Evolutionary conservation across 2,329 filamentous ascomycete species (phyloP).

Genomic region (Talaromyces sp.): DNA sequence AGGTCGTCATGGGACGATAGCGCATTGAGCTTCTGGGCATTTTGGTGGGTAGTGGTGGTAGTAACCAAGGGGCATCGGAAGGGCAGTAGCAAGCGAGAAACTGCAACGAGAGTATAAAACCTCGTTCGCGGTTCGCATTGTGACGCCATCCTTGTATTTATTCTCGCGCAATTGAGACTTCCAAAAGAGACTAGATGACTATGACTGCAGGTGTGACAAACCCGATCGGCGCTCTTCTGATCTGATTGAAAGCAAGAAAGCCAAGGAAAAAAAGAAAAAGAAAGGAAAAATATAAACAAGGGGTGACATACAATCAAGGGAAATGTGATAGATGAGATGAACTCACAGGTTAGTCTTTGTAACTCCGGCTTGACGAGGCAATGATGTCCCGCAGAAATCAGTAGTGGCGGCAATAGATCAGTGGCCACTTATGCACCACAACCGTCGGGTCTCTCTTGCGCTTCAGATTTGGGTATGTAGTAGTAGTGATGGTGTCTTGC

Average conservation of each 20-base stretch:
- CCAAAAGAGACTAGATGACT: background rate
- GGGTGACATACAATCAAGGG: background rate
- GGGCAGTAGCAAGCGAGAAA: background rate
- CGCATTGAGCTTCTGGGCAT: slow-evolving; percentile 2
- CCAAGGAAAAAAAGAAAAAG: slow-evolving; percentile 2
- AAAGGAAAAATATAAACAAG: slow-evolving; percentile 6
- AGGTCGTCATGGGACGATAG: slow-evolving; percentile 13
- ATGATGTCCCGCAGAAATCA: slow-evolving; percentile 5
- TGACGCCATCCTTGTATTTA: slow-evolving; percentile 6
- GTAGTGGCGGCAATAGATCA: slow-evolving; percentile 13
- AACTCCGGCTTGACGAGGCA: background rate
- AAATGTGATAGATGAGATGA: background rate
- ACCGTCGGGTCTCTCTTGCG: background rate
- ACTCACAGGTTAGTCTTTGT: background rate
- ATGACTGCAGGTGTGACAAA: slow-evolving; percentile 1
- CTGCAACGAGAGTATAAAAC: background rate
- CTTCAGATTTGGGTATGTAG: too few relatives aligned
- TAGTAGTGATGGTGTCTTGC: too few relatives aligned
- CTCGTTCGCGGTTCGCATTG: background rate
- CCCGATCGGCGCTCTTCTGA: slow-evolving; percentile 8
- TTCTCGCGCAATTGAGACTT: background rate
- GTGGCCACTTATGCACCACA: background rate
- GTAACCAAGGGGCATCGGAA: background rate
- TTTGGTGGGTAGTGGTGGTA: background rate
- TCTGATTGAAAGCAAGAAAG: slow-evolving; percentile 5